A percentile compares a stretch with the other conserved stretches of the same genome.
Evolutionary conservation across 2,329 filamentous ascomycete genomes (phyloP).

Genomic region (Paradendryphiella salina): DNA sequence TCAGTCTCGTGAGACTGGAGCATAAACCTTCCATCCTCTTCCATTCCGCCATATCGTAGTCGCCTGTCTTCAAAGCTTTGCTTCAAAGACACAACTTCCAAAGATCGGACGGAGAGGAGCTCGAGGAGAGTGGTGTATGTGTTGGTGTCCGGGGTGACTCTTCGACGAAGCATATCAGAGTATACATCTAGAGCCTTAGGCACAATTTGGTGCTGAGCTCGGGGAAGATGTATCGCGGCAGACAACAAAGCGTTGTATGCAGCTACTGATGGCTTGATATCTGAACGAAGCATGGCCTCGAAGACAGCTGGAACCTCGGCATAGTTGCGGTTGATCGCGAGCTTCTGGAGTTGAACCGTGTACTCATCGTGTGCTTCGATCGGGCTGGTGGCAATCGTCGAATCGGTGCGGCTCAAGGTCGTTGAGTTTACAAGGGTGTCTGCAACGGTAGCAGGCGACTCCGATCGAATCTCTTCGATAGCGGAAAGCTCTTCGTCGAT

Average conservation of each 20-base stretch:
- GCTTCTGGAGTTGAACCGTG: slow-evolving; percentile 75
- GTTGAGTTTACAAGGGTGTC: slow-evolving; percentile 35
- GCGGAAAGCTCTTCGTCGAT: slow-evolving; percentile 40
- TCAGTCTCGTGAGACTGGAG: slow-evolving; percentile 86
- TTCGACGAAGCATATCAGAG: slow-evolving; percentile 89
- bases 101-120: slow-evolving; percentile 76
- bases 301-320: slow-evolving; percentile 89
- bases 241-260: slow-evolving; percentile 92
- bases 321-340: slow-evolving; percentile 74
- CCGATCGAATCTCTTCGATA: slow-evolving; percentile 36
- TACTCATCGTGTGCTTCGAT: slow-evolving; percentile 67
- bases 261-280: slow-evolving; percentile 75
- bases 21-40: slow-evolving; percentile 83
- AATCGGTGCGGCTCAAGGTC: slow-evolving; percentile 36
- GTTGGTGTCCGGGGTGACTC: slow-evolving; percentile 76
- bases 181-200: slow-evolving; percentile 94
- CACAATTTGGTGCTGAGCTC: slow-evolving; percentile 78
- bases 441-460: slow-evolving; percentile 39
- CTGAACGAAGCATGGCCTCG: slow-evolving; percentile 82
- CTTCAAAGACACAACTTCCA: slow-evolving; percentile 76
- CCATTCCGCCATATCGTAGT: slow-evolving; percentile 81
- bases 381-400: slow-evolving; percentile 63
- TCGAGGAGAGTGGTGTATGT: slow-evolving; percentile 89
- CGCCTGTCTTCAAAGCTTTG: slow-evolving; percentile 77
- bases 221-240: slow-evolving; percentile 80